A percentile compares a stretch with the other conserved stretches of the same genome.
Evolutionary conservation across 2,329 filamentous ascomycete species (phyloP).

Genomic region (Dactylella cylindrospora): DNA sequence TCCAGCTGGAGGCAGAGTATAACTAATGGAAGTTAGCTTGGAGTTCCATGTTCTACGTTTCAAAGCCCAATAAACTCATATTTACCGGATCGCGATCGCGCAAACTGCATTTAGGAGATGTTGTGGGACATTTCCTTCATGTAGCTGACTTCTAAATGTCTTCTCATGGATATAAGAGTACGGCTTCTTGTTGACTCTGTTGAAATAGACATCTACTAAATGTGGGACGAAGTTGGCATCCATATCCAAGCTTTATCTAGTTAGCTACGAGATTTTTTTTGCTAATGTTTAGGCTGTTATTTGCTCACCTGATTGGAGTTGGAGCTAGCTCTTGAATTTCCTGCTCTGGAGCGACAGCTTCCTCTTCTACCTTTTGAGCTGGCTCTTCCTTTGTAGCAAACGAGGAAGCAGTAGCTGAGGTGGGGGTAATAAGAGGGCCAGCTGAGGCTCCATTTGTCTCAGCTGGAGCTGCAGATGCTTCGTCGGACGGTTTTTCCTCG

Average conservation of each 20-base stretch:
- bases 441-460: slow-evolving; percentile 50
- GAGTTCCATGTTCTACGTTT: too few species aligned
- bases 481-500: slow-evolving; percentile 51
- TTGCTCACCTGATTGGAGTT: slow-evolving; percentile 32
- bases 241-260: slow-evolving; percentile 28
- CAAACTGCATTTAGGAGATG: slow-evolving; percentile 62
- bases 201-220: slow-evolving; percentile 73
- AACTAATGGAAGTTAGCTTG: slow-evolving; percentile 14
- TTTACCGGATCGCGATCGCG: slow-evolving; percentile 64
- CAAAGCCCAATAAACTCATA: too few species aligned
- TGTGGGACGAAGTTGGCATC: slow-evolving; percentile 38
- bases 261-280: slow-evolving; percentile 7
- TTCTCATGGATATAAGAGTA: slow-evolving; percentile 80
- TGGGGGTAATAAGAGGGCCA: slow-evolving; percentile 26
- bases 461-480: slow-evolving; percentile 44
- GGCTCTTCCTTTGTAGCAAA: slow-evolving; percentile 23
- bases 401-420: slow-evolving; percentile 27
- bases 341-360: slow-evolving; percentile 47
- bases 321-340: slow-evolving; percentile 53
- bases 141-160: slow-evolving; percentile 69
- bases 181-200: slow-evolving; percentile 75
- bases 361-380: slow-evolving; percentile 24
- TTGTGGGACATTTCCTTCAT: slow-evolving; percentile 65
- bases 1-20: slow-evolving; percentile 34
- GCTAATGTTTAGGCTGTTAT: neutral